Evolutionary conservation across 345 rosid species (phyloP).

Genomic region (Pugionium dolabratum): DNA sequence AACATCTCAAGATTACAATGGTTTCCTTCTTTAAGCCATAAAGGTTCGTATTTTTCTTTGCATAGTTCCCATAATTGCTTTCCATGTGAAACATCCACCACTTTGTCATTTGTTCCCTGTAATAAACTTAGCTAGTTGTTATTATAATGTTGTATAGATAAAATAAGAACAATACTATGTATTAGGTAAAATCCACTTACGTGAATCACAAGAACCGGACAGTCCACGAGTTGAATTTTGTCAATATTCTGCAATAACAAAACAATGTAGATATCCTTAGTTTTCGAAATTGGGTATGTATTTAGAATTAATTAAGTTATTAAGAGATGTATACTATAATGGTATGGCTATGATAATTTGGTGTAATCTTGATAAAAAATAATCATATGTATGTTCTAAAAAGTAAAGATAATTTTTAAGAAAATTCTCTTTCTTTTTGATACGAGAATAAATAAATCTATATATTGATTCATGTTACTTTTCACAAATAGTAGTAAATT

Average conservation of each 20-base stretch:
- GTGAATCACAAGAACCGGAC: conserved; percentile 93
- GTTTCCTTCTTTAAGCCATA: conserved; percentile 82
- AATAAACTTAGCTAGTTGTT: not conserved
- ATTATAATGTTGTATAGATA: not conserved
- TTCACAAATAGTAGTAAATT: too few species aligned
- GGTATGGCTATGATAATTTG: too few species aligned
- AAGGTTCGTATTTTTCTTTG: conserved; percentile 85
- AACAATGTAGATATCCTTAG: not conserved
- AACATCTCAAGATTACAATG: conserved; percentile 80
- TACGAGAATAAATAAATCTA: not conserved
- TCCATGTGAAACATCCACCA: conserved; percentile 82
- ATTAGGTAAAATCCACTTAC: conserved; percentile 45
- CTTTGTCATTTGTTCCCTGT: conserved; percentile 86
- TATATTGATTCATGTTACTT: too few species aligned
- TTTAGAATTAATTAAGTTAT: too few species aligned
- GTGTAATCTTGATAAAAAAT: too few species aligned
- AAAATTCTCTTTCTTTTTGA: too few species aligned
- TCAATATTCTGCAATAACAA: conserved; percentile 63
- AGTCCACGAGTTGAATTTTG: conserved; percentile 65
- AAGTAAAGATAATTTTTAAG: too few species aligned
- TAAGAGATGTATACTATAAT: too few species aligned
- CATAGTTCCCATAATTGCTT: conserved; percentile 81
- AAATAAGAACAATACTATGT: not conserved
- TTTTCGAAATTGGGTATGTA: not conserved
- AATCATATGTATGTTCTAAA: too few species aligned